Conservation (phyloP, 805 yeast genomes). For the Metschnikowia drakensbergensis region DNA sequence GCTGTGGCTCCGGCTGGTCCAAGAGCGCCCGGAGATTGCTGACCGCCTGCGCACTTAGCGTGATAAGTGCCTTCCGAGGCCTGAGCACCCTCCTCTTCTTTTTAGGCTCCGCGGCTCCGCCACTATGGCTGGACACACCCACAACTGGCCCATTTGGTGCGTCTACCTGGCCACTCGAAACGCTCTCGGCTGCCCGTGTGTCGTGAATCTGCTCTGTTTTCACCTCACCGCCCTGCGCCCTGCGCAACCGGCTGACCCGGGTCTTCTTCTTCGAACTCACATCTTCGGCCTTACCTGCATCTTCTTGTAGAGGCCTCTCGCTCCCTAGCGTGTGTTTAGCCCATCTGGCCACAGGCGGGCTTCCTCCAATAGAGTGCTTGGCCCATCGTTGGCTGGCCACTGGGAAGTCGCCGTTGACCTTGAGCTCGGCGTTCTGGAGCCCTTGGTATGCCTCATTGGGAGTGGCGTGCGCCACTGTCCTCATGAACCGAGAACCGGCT, state of each 20-base stretch:
- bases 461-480: constrained; percentile 22
- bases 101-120: constrained; percentile 12
- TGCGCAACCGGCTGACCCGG: constrained; percentile 3
- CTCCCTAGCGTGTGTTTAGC: constrained; percentile 9
- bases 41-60: constrained; percentile 73
- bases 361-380: constrained; percentile 3
- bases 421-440: background rate
- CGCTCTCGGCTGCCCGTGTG: background rate
- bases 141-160: background rate
- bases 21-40: constrained; percentile 63
- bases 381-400: constrained; percentile 3
- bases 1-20: constrained; percentile 80
- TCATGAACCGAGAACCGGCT: constrained; percentile 20
- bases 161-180: too few relatives aligned
- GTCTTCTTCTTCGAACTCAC: background rate
- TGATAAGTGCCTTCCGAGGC: constrained; percentile 87
- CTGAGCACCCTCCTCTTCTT: constrained; percentile 57
- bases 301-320: background rate
- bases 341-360: constrained; percentile 4
- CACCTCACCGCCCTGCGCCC: background rate
- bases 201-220: background rate
- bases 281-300: too few relatives aligned
- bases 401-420: constrained; percentile 9
- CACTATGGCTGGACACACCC: background rate
- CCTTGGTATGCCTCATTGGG: constrained; percentile 5